Conservation (phyloP, 495 filamentous ascomycete genomes). For the Xylaria grammica region DNA sequence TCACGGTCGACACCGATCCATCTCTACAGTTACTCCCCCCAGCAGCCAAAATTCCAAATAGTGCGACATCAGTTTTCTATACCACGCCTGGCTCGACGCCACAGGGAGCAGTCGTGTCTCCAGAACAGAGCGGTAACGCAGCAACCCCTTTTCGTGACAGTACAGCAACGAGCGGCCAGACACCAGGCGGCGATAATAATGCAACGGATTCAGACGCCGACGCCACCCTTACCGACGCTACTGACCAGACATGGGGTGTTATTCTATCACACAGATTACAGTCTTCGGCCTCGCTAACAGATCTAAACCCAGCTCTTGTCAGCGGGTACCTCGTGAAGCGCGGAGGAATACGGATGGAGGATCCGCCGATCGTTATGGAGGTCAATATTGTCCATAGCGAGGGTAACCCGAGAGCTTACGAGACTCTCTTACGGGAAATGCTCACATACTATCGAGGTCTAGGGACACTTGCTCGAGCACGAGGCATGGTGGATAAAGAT, state of each 20-base stretch:
- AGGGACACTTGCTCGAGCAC: conserved; percentile 70
- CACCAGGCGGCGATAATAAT: conserved; percentile 56
- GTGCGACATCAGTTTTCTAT: conserved; percentile 46
- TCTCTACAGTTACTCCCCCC: conserved; percentile 68
- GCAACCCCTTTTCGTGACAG: conserved; percentile 53
- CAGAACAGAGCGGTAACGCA: conserved; percentile 57
- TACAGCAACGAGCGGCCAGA: conserved; percentile 58
- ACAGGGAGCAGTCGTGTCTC: conserved; percentile 58
- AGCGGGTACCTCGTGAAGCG: conserved; percentile 82
- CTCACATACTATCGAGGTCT: conserved; percentile 78
- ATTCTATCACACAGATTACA: conserved; percentile 74
- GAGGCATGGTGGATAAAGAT: conserved; percentile 67
- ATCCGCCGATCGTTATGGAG: conserved; percentile 66
- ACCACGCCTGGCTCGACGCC: conserved; percentile 64
- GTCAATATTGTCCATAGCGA: conserved; percentile 69
- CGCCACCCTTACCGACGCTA: conserved; percentile 73
- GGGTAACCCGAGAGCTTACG: conserved; percentile 56
- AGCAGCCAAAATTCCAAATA: conserved; percentile 47
- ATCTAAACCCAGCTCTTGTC: conserved; percentile 67
- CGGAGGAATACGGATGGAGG: conserved; percentile 63
- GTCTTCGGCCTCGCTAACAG: conserved; percentile 65
- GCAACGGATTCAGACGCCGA: conserved; percentile 69
- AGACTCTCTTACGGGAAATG: conserved; percentile 70
- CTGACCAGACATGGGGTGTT: conserved; percentile 82
- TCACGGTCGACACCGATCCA: conserved; percentile 69